phyloP scores from a whole-genome alignment of 768 basidiomycete species.

The Suillus clintonianus region DNA sequence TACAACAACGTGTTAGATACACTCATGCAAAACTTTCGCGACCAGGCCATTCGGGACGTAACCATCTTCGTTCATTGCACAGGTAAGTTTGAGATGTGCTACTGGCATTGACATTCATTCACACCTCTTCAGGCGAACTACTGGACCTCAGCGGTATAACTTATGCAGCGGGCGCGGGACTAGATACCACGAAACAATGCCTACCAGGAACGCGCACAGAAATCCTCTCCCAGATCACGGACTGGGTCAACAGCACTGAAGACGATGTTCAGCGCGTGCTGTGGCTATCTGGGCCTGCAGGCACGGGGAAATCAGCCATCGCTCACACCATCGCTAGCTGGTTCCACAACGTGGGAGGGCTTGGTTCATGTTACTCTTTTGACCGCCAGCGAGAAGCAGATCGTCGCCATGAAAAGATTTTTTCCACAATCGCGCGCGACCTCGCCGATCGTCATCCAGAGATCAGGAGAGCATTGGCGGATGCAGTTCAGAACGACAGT shows the following conservation, averaged over 20 bases:
- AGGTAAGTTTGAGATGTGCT: neutral
- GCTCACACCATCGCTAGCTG: conserved; percentile 8
- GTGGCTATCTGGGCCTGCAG: conserved; percentile 27
- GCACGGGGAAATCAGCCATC: conserved; percentile 24
- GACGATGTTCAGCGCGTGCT: conserved; percentile 10
- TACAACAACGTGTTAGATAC: neutral
- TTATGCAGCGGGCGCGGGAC: conserved; percentile 3
- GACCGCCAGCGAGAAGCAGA: conserved; percentile 5
- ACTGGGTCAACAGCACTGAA: conserved; percentile 21
- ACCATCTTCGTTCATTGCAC: neutral
- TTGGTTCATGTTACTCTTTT: conserved; percentile 14
- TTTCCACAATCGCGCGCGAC: conserved; percentile 22
- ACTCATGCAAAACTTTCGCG: conserved; percentile 3
- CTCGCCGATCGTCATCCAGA: conserved; percentile 6
- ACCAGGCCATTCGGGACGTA: neutral
- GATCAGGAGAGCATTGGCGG: neutral
- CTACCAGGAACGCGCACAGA: conserved; percentile 21
- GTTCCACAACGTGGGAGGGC: conserved; percentile 9
- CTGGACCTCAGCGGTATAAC: neutral
- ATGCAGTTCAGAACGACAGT: neutral
- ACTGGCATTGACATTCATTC: neutral
- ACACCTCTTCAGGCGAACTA: neutral
- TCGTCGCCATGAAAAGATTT: conserved; percentile 7
- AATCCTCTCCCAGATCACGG: conserved; percentile 26
- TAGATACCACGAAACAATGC: conserved; percentile 14